Evolutionary conservation across 108 stramenopile genomes (phyloP).

Genomic region (Cyclotella cryptica): DNA sequence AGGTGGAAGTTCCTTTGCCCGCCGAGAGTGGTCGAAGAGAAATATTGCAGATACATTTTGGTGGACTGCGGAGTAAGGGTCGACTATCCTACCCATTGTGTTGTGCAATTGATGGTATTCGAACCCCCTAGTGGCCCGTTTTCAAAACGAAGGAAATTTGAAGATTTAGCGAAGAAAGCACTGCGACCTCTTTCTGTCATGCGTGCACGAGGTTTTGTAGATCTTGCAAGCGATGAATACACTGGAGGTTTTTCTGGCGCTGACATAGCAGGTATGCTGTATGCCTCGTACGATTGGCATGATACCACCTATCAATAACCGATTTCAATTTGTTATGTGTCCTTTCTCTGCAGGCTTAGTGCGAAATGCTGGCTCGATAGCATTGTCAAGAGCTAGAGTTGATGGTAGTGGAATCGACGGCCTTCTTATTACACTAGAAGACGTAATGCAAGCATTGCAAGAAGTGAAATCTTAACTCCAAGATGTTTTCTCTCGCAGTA

Average conservation of each 20-base stretch:
- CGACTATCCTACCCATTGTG: conserved; percentile 75
- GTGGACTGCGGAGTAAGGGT: conserved; percentile 62
- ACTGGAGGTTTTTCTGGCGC: conserved; percentile 90
- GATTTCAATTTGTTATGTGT: not conserved
- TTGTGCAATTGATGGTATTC: conserved; percentile 78
- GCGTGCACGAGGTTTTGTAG: conserved; percentile 15
- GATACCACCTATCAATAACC: not conserved
- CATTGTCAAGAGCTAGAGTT: conserved; percentile 63
- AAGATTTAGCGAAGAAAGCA: conserved; percentile 16
- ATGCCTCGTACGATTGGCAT: not conserved
- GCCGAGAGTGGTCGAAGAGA: conserved; percentile 32
- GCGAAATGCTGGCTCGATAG: conserved; percentile 86
- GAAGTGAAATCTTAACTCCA: conserved; percentile 59
- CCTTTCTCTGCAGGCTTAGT: conserved; percentile 72
- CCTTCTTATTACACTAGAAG: conserved; percentile 80
- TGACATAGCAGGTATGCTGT: conserved; percentile 61
- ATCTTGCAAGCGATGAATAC: conserved; percentile 66
- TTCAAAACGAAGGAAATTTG: conserved; percentile 1
- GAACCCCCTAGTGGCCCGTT: conserved; percentile 29
- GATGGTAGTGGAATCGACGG: conserved; percentile 76
- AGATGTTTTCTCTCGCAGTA: not conserved
- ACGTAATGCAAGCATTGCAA: conserved; percentile 72
- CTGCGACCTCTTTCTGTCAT: conserved; percentile 3
- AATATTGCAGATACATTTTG: conserved; percentile 69
- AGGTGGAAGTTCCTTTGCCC: conserved; percentile 82